These are phyloP conservation scores for Diaporthe citrichinensis DNA, from an alignment of 2,329 filamentous ascomycete species.

Conservation along the genomic window DNA sequence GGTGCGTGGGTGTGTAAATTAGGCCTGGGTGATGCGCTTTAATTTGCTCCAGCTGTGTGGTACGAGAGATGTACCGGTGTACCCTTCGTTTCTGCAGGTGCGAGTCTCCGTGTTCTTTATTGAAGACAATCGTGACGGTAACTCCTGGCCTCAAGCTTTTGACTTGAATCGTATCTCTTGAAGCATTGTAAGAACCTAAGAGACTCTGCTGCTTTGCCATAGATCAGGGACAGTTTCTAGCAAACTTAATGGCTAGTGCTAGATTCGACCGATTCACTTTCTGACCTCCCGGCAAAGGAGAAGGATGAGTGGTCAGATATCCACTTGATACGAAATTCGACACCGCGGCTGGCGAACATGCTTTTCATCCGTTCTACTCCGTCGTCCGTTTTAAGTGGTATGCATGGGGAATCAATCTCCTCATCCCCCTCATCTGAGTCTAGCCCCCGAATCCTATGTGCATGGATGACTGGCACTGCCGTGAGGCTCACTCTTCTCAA, in stretches of 20 bases:
- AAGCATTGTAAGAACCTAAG: not conserved
- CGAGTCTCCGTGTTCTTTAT: too few relatives aligned
- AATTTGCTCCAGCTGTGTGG: too few relatives aligned
- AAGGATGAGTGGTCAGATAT: not conserved
- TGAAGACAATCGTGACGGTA: not conserved
- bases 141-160: not conserved
- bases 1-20: too few relatives aligned
- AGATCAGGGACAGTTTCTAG: not conserved
- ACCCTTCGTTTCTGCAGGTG: too few relatives aligned
- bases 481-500: not conserved
- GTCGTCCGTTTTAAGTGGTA: not conserved
- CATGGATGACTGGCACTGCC: slow-evolving; percentile 7
- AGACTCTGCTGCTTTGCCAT: too few relatives aligned
- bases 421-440: not conserved
- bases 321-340: not conserved
- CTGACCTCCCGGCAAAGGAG: not conserved
- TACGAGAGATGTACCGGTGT: too few relatives aligned
- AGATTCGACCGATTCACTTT: not conserved
- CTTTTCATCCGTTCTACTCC: not conserved
- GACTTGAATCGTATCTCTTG: not conserved
- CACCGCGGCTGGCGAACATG: not conserved
- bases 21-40: too few relatives aligned
- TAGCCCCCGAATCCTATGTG: too few relatives aligned
- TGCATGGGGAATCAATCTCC: not conserved
- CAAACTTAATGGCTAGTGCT: not conserved